phyloP scores from a whole-genome alignment of 2,329 filamentous ascomycete genomes.

The Lachnellula hyalina region DNA sequence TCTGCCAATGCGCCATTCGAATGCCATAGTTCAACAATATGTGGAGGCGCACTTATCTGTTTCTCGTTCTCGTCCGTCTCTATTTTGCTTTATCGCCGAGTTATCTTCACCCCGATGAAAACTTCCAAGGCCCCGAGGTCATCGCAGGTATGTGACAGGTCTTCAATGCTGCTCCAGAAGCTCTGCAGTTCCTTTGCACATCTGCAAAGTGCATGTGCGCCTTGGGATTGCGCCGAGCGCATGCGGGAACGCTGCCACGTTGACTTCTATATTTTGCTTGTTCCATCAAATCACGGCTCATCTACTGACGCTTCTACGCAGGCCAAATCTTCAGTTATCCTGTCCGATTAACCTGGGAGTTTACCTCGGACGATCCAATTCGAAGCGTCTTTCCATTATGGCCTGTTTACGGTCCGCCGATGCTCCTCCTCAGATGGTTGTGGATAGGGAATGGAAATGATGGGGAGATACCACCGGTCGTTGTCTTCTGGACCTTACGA shows the following conservation, averaged over 20 bases:
- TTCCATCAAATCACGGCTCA: not conserved
- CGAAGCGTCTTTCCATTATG: slow-evolving; percentile 96
- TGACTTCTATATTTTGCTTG: slow-evolving; percentile 2
- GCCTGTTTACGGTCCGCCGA: slow-evolving; percentile 89
- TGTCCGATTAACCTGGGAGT: slow-evolving; percentile 90
- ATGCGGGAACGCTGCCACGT: slow-evolving; percentile 1
- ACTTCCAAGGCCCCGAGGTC: slow-evolving; percentile 97
- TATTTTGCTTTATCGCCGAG: slow-evolving; percentile 93
- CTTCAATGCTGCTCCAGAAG: not conserved
- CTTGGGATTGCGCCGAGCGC: not conserved
- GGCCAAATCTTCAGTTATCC: slow-evolving; percentile 92
- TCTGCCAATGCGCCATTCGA: slow-evolving; percentile 15
- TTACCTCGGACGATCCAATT: slow-evolving; percentile 80
- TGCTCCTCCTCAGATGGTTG: slow-evolving; percentile 88
- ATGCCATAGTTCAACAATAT: slow-evolving; percentile 44
- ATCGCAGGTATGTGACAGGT: slow-evolving; percentile 71
- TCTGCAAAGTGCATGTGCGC: slow-evolving; percentile 7
- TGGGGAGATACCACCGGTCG: slow-evolving; percentile 71
- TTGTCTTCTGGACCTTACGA: slow-evolving; percentile 85
- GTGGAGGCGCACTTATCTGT: slow-evolving; percentile 87
- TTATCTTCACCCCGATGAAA: slow-evolving; percentile 97
- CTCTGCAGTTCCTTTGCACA: slow-evolving; percentile 2
- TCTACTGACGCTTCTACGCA: slow-evolving; percentile 35
- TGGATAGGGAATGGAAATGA: slow-evolving; percentile 79
- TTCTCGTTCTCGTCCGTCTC: slow-evolving; percentile 79